These are phyloP conservation scores for Brettanomyces nanus DNA, from an alignment of 805 yeast species.

Conservation along the genomic window DNA sequence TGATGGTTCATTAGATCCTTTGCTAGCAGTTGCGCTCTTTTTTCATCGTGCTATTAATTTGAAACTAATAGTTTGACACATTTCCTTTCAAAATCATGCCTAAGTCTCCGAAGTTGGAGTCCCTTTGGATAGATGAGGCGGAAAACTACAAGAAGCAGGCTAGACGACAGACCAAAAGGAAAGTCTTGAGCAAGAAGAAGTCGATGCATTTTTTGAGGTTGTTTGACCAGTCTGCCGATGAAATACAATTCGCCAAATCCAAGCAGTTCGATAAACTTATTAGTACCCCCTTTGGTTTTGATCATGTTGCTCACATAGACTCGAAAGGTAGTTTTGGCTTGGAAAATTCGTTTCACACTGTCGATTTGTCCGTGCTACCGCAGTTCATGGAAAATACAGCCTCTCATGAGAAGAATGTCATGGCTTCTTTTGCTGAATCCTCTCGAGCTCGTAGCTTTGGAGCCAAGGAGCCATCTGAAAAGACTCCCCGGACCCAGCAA, in stretches of 20 bases:
- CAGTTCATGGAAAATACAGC: constrained; percentile 6
- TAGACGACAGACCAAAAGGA: not conserved
- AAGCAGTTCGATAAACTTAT: constrained; percentile 8
- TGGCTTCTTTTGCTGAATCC: constrained; percentile 1
- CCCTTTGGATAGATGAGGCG: constrained; percentile 19
- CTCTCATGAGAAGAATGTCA: not conserved
- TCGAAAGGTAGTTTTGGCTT: constrained; percentile 23
- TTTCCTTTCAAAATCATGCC: too few species aligned
- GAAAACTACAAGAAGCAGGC: not conserved
- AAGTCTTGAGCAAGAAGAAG: not conserved
- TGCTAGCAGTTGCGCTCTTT: too few species aligned
- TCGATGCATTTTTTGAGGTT: not conserved
- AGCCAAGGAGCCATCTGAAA: constrained; percentile 6
- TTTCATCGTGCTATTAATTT: too few species aligned
- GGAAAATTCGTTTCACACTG: constrained; percentile 18
- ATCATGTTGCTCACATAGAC: constrained; percentile 27
- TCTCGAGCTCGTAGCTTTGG: constrained; percentile 9
- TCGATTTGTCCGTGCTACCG: constrained; percentile 11
- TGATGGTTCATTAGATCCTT: too few species aligned
- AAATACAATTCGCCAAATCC: not conserved
- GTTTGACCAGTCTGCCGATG: not conserved
- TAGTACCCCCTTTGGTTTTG: constrained; percentile 27
- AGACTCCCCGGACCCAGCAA: not conserved
- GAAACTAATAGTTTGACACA: too few species aligned
- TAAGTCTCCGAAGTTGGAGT: constrained; percentile 17